phyloP scores from a whole-genome alignment of 192 early-diverging fungal species.

The Rhizoclosmatium sp. region DNA sequence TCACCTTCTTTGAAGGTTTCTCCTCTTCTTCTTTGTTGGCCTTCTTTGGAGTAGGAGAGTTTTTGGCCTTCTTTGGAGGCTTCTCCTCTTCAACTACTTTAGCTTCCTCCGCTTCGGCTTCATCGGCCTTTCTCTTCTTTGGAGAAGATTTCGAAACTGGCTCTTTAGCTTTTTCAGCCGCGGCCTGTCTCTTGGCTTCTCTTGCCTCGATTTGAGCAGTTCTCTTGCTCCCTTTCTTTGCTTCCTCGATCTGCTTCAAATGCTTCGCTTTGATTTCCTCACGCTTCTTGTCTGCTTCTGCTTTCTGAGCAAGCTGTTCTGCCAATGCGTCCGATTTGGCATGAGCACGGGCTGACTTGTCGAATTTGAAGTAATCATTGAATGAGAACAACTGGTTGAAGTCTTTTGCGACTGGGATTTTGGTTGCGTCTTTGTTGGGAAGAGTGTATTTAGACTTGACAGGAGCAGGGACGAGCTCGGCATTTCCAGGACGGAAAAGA shows the following conservation, averaged over 20 bases:
- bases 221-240: neutral
- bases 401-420: conserved; percentile 35
- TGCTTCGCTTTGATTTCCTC: neutral
- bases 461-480: conserved; percentile 49
- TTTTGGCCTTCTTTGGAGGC: conserved; percentile 14
- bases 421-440: neutral
- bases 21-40: neutral
- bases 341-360: neutral
- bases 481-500: conserved; percentile 80
- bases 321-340: neutral
- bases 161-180: neutral
- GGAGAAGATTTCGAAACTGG: neutral
- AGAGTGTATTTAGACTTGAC: conserved; percentile 1
- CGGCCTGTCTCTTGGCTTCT: neutral
- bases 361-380: neutral
- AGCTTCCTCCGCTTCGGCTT: neutral
- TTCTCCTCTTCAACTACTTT: neutral
- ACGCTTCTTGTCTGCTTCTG: neutral
- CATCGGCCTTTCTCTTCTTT: neutral
- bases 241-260: conserved; percentile 1
- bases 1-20: neutral
- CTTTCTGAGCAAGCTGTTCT: neutral
- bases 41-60: neutral
- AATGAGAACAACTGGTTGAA: conserved; percentile 41
- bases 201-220: neutral